Base-by-base conservation (phyloP, 495 filamentous ascomycete genomes). In the Aspergillus conjunctus region DNA sequence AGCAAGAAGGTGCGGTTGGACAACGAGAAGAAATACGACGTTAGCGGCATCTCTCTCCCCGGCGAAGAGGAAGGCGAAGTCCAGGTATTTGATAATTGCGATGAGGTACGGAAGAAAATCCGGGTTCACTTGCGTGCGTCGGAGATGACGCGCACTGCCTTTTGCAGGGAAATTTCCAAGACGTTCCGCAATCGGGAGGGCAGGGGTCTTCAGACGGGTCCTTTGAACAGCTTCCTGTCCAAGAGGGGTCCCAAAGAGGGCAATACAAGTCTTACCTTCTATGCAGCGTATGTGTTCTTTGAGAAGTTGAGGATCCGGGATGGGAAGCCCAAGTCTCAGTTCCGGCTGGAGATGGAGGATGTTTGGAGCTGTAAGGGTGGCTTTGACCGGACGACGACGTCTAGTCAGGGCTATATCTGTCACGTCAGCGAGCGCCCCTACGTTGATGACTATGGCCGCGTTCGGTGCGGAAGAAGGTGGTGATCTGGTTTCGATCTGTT, bases 261-360 rank as follows among this genome's bases (percentile, higher is more conserved):
- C 4, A 60, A 56, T 17, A 33, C 51, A n/a, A 55, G 52, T 31
- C 4, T 11, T 0, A 18, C 54, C 7, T 64, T 67, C 41, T 67
- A 67, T 44, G 65, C 65, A 46, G 65, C 51, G 7, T 64, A 67
- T 60, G 65, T 67, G 12, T 67, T 79, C 74, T 87, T 89, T 59
- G 85, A 88, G 72, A 89, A 88, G 76, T 51, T 84, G 57, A 70
- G 83, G 34, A 69, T 87, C 34, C 73, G 75, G 45, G 73, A 84
- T 64, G 75, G 75, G 14, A 85, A 83, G 74, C 71, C 78, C 17
- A 88, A 85, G 77, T 77, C 66, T 7, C 76, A 79, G 58, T 72
- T 78, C 46, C 67, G 85, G 14, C 37, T 74, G 64, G 77, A 77
- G 6, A 86, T 85, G 80, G 84, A 87, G 68, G 37, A 72, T 20